Base-by-base conservation (phyloP, 1,284 basidiomycete species). In the Cutaneotrichosporon cyanovorans region DNA sequence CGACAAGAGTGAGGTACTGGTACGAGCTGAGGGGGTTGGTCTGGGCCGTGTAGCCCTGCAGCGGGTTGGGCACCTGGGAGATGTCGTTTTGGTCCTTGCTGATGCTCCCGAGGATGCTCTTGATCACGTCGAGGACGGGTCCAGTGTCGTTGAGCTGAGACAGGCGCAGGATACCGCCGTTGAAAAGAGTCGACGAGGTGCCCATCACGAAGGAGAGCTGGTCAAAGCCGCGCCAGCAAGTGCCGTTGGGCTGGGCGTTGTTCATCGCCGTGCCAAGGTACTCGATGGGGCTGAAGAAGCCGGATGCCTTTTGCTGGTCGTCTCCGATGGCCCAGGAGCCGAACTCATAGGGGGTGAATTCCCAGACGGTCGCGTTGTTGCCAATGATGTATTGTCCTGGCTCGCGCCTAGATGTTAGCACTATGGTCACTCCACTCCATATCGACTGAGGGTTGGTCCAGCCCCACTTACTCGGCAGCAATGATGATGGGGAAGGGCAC, bases 301-400 rank as follows among this genome's bases (percentile, higher is more conserved):
- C 71, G 8, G 46, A 42, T n/a, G 60, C 58, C 40, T 65, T 63
- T 36, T 44, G 45, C 15, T 43, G 48, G 43, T 37, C 35, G 25
- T 50, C 54, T 15, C 67, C 67, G 46, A 66, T 70, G 20, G 73
- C 69, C 73, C 74, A 77, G 0, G 68, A 62, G 5, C 76, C 76
- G 42, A 74, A 76, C 55, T 76, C 74, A 43, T 59, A 71, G 1
- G 73, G 73, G 1, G 66, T 74, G 45, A 74, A 73, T 52, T 77
- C 57, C 61, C 69, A 77, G 10, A 69, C 54, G 9, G 73, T 71
- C 2, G 70, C 70, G 53, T 76, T 76, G 34, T 58, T 57, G 8
- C 71, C 61, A 37, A 75, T 62, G 50, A 74, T 59, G 11, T 25
- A 12, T 53, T 74, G 65, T 33, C 67, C 66, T 1, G 61, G 61